A percentile compares a stretch with the other conserved stretches of the same genome.
Evolutionary conservation across 208 protist species (phyloP).

Genomic region (Lotmaria passim): DNA sequence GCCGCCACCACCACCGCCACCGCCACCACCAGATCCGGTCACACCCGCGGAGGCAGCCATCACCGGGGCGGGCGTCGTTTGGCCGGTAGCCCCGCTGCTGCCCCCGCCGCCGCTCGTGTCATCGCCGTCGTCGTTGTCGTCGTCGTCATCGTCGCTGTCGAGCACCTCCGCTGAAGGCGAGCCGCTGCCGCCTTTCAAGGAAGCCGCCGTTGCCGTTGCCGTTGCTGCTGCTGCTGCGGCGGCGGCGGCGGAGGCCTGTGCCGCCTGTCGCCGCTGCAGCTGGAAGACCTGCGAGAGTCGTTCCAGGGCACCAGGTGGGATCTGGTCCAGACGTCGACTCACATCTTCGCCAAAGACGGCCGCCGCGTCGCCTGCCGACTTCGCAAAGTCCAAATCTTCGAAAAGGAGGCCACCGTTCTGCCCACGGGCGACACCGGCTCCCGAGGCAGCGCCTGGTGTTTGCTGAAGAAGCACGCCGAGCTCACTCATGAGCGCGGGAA

Average conservation of each 20-base stretch:
- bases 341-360: constrained; percentile 28
- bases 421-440: constrained; percentile 23
- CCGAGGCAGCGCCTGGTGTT: constrained; percentile 15
- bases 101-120: constrained; percentile 14
- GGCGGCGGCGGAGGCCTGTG: constrained; percentile 1
- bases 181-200: constrained; percentile 10
- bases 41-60: not conserved
- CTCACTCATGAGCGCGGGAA: constrained; percentile 40
- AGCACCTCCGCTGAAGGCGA: constrained; percentile 17
- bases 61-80: constrained; percentile 3
- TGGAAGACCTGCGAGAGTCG: constrained; percentile 32
- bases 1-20: not conserved
- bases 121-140: constrained; percentile 20
- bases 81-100: constrained; percentile 20
- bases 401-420: constrained; percentile 43
- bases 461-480: constrained; percentile 37
- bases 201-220: too few species aligned
- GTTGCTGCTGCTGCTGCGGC: too few species aligned
- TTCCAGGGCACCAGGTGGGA: constrained; percentile 27
- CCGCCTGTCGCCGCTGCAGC: constrained; percentile 27
- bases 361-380: not conserved
- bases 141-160: constrained; percentile 18
- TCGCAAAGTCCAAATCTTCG: constrained; percentile 22
- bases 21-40: not conserved
- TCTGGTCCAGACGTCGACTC: constrained; percentile 26